These are phyloP conservation scores for Aspergillus sclerotiicarbonarius DNA, from an alignment of 495 filamentous ascomycete species.

Conservation along the genomic window DNA sequence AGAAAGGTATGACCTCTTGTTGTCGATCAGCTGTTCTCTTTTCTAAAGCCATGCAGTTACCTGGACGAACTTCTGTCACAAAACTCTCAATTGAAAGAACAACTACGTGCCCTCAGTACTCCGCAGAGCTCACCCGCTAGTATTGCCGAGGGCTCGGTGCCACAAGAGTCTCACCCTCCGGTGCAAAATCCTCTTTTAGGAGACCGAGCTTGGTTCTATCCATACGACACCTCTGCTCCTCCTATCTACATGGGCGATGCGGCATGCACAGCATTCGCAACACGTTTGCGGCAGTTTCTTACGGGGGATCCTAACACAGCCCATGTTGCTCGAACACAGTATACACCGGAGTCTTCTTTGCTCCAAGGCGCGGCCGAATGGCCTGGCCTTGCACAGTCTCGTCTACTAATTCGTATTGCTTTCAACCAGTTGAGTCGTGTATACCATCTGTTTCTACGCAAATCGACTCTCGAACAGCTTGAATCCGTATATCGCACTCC, in stretches of 20 bases:
- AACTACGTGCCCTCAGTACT: slow-evolving; percentile 16
- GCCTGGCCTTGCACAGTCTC: slow-evolving; percentile 26
- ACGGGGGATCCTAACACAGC: slow-evolving; percentile 18
- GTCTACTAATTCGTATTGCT: slow-evolving; percentile 25
- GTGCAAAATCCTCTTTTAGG: slow-evolving; percentile 33
- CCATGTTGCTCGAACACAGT: slow-evolving; percentile 30
- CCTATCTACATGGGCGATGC: slow-evolving; percentile 37
- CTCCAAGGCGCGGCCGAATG: slow-evolving; percentile 21
- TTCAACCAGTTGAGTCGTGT: slow-evolving; percentile 29
- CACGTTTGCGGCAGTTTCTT: slow-evolving; percentile 31
- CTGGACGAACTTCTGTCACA: slow-evolving; percentile 27
- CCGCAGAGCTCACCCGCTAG: slow-evolving; percentile 9
- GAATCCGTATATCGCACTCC: slow-evolving; percentile 19
- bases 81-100: slow-evolving; percentile 22
- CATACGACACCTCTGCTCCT: slow-evolving; percentile 27
- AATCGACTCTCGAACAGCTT: slow-evolving; percentile 25
- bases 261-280: slow-evolving; percentile 35
- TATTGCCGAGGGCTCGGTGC: slow-evolving; percentile 3
- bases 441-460: slow-evolving; percentile 30
- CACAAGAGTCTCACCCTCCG: slow-evolving; percentile 3
- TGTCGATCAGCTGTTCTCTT: neutral
- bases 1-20: slow-evolving; percentile 25
- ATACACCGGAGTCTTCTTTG: slow-evolving; percentile 23
- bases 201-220: slow-evolving; percentile 34
- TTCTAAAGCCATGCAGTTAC: slow-evolving; percentile 21